These are phyloP conservation scores for Aphanomyces cochlioides DNA, from an alignment of 352 stramenopile species.

Conservation along the genomic window DNA sequence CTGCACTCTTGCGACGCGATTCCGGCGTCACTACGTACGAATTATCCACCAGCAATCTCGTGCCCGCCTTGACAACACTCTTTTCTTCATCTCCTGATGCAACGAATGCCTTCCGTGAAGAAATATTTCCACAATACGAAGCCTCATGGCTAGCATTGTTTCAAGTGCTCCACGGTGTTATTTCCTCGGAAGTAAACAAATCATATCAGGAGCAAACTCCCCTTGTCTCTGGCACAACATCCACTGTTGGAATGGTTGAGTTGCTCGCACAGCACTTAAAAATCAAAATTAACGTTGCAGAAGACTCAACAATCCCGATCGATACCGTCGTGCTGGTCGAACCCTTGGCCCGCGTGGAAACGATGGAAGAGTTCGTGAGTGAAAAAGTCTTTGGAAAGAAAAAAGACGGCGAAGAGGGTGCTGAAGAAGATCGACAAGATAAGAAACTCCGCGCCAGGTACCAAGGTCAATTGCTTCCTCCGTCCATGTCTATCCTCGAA, in stretches of 20 bases:
- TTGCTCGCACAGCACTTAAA: slow-evolving; percentile 72
- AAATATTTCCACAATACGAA: neutral
- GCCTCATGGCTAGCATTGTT: slow-evolving; percentile 34
- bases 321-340: slow-evolving; percentile 74
- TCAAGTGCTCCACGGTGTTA: slow-evolving; percentile 50
- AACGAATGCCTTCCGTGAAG: neutral
- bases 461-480: slow-evolving; percentile 36
- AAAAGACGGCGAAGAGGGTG: slow-evolving; percentile 34
- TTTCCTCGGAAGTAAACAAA: slow-evolving; percentile 57
- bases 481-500: slow-evolving; percentile 62
- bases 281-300: slow-evolving; percentile 57
- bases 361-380: slow-evolving; percentile 70
- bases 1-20: slow-evolving; percentile 34
- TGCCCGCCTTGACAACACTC: slow-evolving; percentile 37
- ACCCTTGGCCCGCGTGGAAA: slow-evolving; percentile 66
- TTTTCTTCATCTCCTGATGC: neutral
- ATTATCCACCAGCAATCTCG: slow-evolving; percentile 54
- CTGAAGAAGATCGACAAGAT: slow-evolving; percentile 32
- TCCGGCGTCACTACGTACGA: slow-evolving; percentile 55
- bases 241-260: slow-evolving; percentile 47
- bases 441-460: slow-evolving; percentile 49
- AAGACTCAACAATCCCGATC: slow-evolving; percentile 29
- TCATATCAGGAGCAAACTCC: slow-evolving; percentile 40
- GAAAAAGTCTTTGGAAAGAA: slow-evolving; percentile 59
- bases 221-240: slow-evolving; percentile 13